Evolutionary conservation across 345 rosid genomes (phyloP), one percentile per base, ranked within the genome.

Genomic region (Carallia pectinifolia): DNA sequence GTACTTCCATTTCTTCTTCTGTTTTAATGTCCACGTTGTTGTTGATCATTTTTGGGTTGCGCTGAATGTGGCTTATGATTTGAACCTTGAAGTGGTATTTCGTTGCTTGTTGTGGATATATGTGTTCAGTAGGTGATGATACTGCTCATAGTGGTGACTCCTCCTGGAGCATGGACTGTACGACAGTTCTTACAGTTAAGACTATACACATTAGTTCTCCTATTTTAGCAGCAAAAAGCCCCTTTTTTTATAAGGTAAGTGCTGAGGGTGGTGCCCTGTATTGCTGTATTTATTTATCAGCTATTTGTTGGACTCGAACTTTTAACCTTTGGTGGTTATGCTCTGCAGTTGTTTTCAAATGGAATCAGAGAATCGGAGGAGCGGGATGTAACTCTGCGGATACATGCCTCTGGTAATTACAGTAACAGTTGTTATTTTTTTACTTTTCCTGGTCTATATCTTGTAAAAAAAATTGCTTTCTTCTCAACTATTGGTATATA

Each of bases 341-440:
- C 65, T 44, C 37, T 74, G 66, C 77, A 93, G 97, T 79, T 93
- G 63, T 86, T 91, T 75, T 91, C 90, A 37, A 91, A 89, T 76
- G 96, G 92, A 64, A 91, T 89, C 92, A 82, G 75, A 59, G 94
- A 89, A 71, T 86, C 91, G 0, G 87, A 86, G 65, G 89, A 87
- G 80, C 88, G 90, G 55, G 86, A 83, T 59, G 76, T 87, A 10
- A 91, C 92, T 53, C 79, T 93, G 66, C 65, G 72, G 17, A 88
- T 93, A 78, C 85, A 87, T 78, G 89, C 83, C 69, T 88, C 92
- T 58, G 96, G 96, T 91, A 81, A 64, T 67, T 72, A 30, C 55
- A 8, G 48, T 67, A 53, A 40, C 27, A 2, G 18, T 54, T 48
- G 1, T 6, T 47, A 10, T 19, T 17, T 52, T 23, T 47, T 39